phyloP scores from a whole-genome alignment of 768 basidiomycete species.

The Mycena venus region DNA sequence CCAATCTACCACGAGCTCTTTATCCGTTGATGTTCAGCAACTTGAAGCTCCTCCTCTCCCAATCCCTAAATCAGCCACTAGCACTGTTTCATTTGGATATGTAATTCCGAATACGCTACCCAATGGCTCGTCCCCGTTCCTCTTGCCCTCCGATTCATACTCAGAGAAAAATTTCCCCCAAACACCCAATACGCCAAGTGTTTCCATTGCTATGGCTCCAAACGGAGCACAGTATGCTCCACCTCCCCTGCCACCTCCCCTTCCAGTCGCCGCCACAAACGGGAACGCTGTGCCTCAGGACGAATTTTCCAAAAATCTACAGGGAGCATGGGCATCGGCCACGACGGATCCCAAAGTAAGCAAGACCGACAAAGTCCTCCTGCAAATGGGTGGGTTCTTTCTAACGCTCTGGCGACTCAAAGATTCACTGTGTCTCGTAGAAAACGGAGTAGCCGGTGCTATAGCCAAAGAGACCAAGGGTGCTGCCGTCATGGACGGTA shows the following conservation, averaged over 20 bases:
- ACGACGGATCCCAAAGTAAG: neutral
- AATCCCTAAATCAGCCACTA: neutral
- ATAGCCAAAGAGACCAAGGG: constrained; percentile 1
- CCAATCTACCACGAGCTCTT: neutral
- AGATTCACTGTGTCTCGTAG: neutral
- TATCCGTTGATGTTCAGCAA: neutral
- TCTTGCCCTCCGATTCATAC: neutral
- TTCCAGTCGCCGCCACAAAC: neutral
- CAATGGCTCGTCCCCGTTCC: neutral
- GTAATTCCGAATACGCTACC: neutral
- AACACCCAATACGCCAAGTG: neutral
- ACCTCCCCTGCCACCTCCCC: neutral
- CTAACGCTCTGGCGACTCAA: neutral
- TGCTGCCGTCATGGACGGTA: neutral
- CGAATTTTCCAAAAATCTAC: constrained; percentile 1
- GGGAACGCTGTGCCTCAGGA: neutral
- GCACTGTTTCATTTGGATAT: neutral
- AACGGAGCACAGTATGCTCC: neutral
- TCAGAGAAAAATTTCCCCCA: neutral
- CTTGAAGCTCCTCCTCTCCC: neutral
- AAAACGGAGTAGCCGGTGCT: constrained; percentile 2
- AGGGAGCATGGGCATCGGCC: neutral
- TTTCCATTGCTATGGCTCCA: neutral
- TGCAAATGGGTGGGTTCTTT: neutral
- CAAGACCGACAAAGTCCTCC: constrained; percentile 10